Base-by-base conservation (phyloP, 305 asterid genomes). In the Fraxinus nigra region DNA sequence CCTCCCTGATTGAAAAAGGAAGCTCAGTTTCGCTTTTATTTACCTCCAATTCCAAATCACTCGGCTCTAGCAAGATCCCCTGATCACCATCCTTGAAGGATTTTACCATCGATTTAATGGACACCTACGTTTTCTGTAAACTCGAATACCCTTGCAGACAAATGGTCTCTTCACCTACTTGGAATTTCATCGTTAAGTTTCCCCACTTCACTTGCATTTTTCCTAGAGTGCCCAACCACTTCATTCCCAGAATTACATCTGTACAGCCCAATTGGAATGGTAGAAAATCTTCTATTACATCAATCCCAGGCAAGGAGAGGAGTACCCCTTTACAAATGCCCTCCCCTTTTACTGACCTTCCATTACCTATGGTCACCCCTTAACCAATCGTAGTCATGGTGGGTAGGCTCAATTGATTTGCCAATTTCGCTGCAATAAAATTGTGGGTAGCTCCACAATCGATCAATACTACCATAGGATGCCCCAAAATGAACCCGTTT, bases 81-180 rank as follows among this genome's bases (percentile, higher is more conserved):
- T n/a, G n/a, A n/a, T n/a, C n/a, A n/a, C n/a, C n/a, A n/a, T n/a
- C n/a, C n/a, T n/a, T n/a, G n/a, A n/a, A n/a, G n/a, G n/a, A n/a
- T n/a, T n/a, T n/a, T n/a, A n/a, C n/a, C n/a, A n/a, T n/a, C n/a
- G n/a, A n/a, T n/a, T n/a, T n/a, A n/a, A n/a, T n/a, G n/a, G n/a
- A n/a, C n/a, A n/a, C n/a, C n/a, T n/a, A n/a, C n/a, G n/a, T n/a
- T n/a, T n/a, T n/a, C n/a, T n/a, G n/a, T n/a, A n/a, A n/a, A n/a
- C n/a, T n/a, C n/a, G n/a, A n/a, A n/a, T n/a, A 3, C 0, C 67
- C 28, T 0, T 18, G 11, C 11, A 18, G 0, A 0, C 2, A 0
- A 1, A 56, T 2, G 0, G 28, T 5, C 3, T 5, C 3, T 0
- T 3, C 28, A 0, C 3, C 28, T 0, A 18, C 9, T 2, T 18